phyloP scores from a whole-genome alignment of 345 rosid genomes.

The Pseudoturritis turrita region DNA sequence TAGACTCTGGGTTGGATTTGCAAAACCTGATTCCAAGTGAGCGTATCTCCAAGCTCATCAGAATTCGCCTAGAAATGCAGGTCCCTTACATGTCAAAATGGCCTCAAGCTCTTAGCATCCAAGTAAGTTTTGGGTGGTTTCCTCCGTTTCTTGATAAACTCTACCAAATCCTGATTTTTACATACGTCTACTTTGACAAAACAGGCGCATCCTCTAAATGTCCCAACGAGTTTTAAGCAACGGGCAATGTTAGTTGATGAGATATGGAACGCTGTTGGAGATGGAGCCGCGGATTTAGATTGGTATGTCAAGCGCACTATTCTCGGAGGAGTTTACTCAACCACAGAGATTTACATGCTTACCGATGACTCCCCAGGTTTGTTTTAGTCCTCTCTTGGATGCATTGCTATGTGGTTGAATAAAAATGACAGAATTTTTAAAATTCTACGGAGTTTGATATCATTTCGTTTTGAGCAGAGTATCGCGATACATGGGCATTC shows the following conservation, averaged over 20 bases:
- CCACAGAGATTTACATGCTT: constrained; percentile 92
- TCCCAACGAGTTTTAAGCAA: constrained; percentile 81
- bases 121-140: constrained; percentile 22
- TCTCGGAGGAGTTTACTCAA: constrained; percentile 91
- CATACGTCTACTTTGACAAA: neutral
- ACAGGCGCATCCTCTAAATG: constrained; percentile 84
- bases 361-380: constrained; percentile 88
- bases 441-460: neutral
- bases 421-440: neutral
- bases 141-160: neutral
- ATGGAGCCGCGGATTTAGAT: constrained; percentile 67
- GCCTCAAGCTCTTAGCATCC: constrained; percentile 97
- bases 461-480: constrained; percentile 39
- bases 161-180: neutral
- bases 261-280: constrained; percentile 83
- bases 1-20: constrained; percentile 57
- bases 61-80: constrained; percentile 85
- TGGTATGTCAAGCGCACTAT: constrained; percentile 91
- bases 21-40: constrained; percentile 60
- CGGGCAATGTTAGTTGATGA: constrained; percentile 84
- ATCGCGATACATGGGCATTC: constrained; percentile 75
- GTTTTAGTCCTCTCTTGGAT: neutral
- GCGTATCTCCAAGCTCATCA: constrained; percentile 60
- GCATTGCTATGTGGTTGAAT: neutral
- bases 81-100: constrained; percentile 85